A percentile compares a stretch with the other conserved stretches of the same genome.
phyloP scores from a whole-genome alignment of 441 rosid species.

The Gossypium davidsonii region DNA sequence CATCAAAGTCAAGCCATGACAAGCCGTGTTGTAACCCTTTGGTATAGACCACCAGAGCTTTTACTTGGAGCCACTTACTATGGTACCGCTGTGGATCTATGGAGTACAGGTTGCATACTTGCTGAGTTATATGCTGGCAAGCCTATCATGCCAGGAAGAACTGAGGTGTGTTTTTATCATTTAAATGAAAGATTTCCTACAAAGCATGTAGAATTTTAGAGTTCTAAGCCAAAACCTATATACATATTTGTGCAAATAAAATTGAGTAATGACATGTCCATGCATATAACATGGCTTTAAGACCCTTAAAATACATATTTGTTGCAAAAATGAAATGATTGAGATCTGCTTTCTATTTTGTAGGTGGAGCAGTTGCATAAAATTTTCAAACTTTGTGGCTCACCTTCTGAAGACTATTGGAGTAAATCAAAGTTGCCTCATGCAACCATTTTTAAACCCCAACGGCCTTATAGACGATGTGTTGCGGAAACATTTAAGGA shows the following conservation, averaged over 20 bases:
- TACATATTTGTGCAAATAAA: not conserved
- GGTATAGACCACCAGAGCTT: conserved; percentile 98
- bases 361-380: conserved; percentile 98
- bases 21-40: conserved; percentile 93
- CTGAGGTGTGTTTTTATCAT: conserved; percentile 67
- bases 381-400: conserved; percentile 94
- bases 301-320: not conserved
- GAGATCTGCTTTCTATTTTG: conserved; percentile 16
- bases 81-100: conserved; percentile 82
- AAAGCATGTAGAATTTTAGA: not conserved
- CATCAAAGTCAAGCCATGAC: conserved; percentile 65
- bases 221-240: not conserved
- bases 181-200: not conserved
- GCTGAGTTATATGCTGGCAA: conserved; percentile 96
- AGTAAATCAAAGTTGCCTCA: conserved; percentile 88
- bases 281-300: not conserved
- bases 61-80: conserved; percentile 89
- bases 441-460: conserved; percentile 94
- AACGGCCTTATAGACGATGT: conserved; percentile 82
- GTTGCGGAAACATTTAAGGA: conserved; percentile 91
- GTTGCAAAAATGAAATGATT: not conserved
- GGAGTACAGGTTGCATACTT: conserved; percentile 96
- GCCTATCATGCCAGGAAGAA: conserved; percentile 99
- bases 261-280: not conserved
- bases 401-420: conserved; percentile 94